A percentile compares a stretch with the other conserved stretches of the same genome.
Evolutionary conservation across 148 eudicot genomes (phyloP).

Genomic region (Chenopodium berlandieri): DNA sequence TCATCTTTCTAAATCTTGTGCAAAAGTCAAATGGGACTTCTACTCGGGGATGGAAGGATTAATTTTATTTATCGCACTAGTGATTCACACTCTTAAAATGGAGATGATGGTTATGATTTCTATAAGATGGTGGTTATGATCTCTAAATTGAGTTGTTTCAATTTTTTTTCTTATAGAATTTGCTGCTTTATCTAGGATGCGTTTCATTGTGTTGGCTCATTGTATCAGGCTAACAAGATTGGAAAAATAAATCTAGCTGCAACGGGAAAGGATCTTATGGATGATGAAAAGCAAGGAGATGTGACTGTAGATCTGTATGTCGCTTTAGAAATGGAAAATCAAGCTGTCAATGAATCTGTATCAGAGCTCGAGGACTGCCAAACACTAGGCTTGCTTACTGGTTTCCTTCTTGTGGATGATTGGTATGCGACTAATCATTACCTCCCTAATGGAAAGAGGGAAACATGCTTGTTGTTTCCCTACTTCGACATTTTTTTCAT

Average conservation of each 20-base stretch:
- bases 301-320: constrained; percentile 86
- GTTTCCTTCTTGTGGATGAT: constrained; percentile 90
- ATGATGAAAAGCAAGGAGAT: constrained; percentile 97
- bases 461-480: background rate
- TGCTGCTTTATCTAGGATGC: constrained; percentile 1
- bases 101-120: background rate
- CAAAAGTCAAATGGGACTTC: too few species aligned
- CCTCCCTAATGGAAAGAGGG: background rate
- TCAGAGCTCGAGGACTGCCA: constrained; percentile 83
- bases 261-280: constrained; percentile 99
- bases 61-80: too few species aligned
- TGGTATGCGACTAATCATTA: constrained; percentile 49
- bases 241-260: constrained; percentile 99
- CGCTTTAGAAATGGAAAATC: constrained; percentile 82
- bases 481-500: background rate
- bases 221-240: constrained; percentile 82
- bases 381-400: constrained; percentile 78
- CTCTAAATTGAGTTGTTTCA: background rate
- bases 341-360: constrained; percentile 66
- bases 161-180: background rate
- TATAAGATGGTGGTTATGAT: background rate
- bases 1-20: too few species aligned
- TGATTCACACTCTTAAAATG: too few species aligned
- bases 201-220: background rate
- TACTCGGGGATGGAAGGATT: too few species aligned